Base-by-base conservation (phyloP, 129 eudicot genomes). In the Tanacetum coccineum region DNA sequence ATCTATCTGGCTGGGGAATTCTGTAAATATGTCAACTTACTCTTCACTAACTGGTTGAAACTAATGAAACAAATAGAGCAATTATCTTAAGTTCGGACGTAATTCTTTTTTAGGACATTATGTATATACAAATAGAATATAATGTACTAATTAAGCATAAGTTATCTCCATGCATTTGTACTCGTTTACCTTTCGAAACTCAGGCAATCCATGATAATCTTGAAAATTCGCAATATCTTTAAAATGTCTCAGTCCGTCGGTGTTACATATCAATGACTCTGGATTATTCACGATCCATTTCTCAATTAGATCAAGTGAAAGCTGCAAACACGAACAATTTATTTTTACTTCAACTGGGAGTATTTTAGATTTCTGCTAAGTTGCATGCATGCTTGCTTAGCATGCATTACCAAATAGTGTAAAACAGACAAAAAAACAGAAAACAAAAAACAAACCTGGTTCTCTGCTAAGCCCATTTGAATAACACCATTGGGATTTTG, bases 401-500 rank as follows among this genome's bases (percentile, higher is more conserved):
- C 48, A 65, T 55, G 59, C 28, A 56, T 25, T 36, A 28, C 5
- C 36, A 30, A 30, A 30, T 30, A 30, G 36, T 30, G 36, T 30
- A 4, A 30, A 30, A 30, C 7, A 30, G 36, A 26, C 11, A 22
- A 6, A 45, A 12, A 19, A 63, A 3, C 12, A 46, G 11, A 6
- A 2, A 8, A n/a, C 12, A n/a, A 12, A 13, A 53, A 66, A 49
- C 21, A 47, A 56, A 90, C 97, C 97, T 84, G 95, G 59, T 90
- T 90, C 74, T 90, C 97, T 20, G 97, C 95, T 28, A 90, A 87
- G 0, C 97, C 97, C 95, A 89, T 86, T 74, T 88, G 96, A 7
- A 88, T 85, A 69, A 88, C 93, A 9, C 96, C 96, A 75, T 47
- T 42, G 51, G 92, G 86, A 58, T 90, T 90, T 3, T 71, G 8